Conservation (phyloP, 2,329 filamentous ascomycete species). For the Parascedosporium putredinis region DNA sequence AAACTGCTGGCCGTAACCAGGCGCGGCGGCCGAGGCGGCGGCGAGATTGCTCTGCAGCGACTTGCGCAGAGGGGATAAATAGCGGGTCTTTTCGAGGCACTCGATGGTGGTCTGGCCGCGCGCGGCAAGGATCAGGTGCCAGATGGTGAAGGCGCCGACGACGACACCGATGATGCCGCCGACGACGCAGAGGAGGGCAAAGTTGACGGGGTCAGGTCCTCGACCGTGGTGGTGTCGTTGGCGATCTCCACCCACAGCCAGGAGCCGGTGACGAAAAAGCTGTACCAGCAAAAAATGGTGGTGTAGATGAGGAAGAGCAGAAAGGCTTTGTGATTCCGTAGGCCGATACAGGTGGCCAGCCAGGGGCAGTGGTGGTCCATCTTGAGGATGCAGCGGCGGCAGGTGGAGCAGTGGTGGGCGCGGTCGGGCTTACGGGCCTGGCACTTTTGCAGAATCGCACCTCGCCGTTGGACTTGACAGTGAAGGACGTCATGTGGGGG, state of each 20-base stretch:
- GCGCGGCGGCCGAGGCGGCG: conserved; percentile 38
- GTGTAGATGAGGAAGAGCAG: conserved; percentile 86
- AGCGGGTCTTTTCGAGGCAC: conserved; percentile 89
- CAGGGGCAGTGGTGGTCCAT: conserved; percentile 99
- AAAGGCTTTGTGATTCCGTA: conserved; percentile 94
- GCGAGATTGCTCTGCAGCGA: conserved; percentile 55
- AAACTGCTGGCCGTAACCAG: conserved; percentile 60
- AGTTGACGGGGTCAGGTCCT: conserved; percentile 81
- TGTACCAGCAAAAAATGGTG: conserved; percentile 72
- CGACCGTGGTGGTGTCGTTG: conserved; percentile 56
- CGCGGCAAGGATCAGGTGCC: conserved; percentile 77
- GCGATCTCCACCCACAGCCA: conserved; percentile 86
- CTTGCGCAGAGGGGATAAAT: conserved; percentile 62
- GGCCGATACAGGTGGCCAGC: conserved; percentile 89
- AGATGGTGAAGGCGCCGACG: conserved; percentile 76
- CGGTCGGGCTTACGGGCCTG: conserved; percentile 90
- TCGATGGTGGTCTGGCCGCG: conserved; percentile 90
- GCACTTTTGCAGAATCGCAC: conserved; percentile 95
- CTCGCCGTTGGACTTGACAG: conserved; percentile 84
- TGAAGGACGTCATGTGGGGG: conserved; percentile 61
- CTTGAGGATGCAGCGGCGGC: conserved; percentile 87
- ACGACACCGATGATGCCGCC: conserved; percentile 87
- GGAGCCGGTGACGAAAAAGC: conserved; percentile 62
- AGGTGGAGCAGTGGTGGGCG: conserved; percentile 93
- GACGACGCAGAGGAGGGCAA: conserved; percentile 76